A percentile compares a stretch with the other conserved stretches of the same genome.
These are phyloP conservation scores for Ophiorrhiza pumila DNA, from an alignment of 257 asterid genomes.

Conservation along the genomic window DNA sequence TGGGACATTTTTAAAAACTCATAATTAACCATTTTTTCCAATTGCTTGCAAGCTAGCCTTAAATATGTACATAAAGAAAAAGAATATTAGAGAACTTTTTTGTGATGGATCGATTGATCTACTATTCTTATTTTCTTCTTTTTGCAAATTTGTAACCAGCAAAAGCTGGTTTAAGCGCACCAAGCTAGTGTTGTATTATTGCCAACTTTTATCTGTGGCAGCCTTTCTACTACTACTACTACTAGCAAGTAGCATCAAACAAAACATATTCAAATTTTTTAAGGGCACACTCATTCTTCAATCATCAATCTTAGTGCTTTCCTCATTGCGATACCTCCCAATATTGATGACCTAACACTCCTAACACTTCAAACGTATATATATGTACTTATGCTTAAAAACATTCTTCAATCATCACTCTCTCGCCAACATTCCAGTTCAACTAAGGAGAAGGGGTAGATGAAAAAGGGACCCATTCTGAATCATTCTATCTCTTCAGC, in stretches of 20 bases:
- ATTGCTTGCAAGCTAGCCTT: too few species aligned
- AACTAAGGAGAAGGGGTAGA: background rate
- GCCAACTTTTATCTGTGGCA: slow-evolving; percentile 25
- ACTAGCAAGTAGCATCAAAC: slow-evolving; percentile 4
- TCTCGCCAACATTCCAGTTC: background rate
- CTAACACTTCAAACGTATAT: slow-evolving; percentile 12
- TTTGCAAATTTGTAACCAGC: slow-evolving; percentile 2
- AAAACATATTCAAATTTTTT: slow-evolving; percentile 17
- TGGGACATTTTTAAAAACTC: too few species aligned
- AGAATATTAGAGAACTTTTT: too few species aligned
- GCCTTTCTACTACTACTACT: slow-evolving; percentile 26
- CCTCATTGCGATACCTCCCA: slow-evolving; percentile 2
- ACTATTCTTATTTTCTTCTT: too few species aligned
- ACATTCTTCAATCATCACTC: background rate
- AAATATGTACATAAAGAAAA: too few species aligned
- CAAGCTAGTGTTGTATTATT: slow-evolving; percentile 16
- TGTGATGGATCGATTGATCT: too few species aligned
- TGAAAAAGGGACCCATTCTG: background rate
- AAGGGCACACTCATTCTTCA: slow-evolving; percentile 19
- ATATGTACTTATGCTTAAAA: background rate
- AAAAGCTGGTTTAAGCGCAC: slow-evolving; percentile 23
- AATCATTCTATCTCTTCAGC: background rate
- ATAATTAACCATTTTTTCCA: background rate
- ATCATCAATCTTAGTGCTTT: slow-evolving; percentile 13
- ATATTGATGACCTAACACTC: slow-evolving; percentile 12